Conservation (phyloP, 2,329 filamentous ascomycete genomes). For the Botrytis hyacinthi region DNA sequence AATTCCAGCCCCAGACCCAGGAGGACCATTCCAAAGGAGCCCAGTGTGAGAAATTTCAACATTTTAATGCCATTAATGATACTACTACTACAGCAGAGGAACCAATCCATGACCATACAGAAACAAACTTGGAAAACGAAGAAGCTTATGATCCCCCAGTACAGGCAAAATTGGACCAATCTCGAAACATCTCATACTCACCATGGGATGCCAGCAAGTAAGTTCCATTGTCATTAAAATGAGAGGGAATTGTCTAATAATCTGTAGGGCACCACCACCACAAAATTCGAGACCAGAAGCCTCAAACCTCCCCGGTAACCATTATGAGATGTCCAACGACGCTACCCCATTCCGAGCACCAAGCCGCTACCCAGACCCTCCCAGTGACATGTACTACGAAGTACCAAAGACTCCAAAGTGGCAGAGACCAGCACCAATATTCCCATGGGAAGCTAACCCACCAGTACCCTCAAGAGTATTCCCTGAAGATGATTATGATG, state of each 20-base stretch:
- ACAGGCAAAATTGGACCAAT: constrained; percentile 29
- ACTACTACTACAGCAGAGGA: constrained; percentile 22
- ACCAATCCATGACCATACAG: constrained; percentile 28
- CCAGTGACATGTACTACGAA: constrained; percentile 85
- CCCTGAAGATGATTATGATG: constrained; percentile 48
- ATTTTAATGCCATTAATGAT: constrained; percentile 20
- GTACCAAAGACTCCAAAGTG: constrained; percentile 64
- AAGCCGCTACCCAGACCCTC: constrained; percentile 73
- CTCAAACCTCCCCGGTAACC: constrained; percentile 71
- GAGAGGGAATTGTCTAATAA: constrained; percentile 25
- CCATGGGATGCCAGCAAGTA: constrained; percentile 49
- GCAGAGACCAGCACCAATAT: constrained; percentile 66
- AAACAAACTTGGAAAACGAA: constrained; percentile 28
- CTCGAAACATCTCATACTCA: constrained; percentile 27
- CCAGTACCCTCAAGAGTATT: constrained; percentile 66
- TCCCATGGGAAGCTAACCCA: constrained; percentile 82
- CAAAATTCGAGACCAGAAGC: constrained; percentile 77
- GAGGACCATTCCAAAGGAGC: constrained; percentile 27
- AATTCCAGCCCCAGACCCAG: constrained; percentile 32
- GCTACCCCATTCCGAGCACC: constrained; percentile 74
- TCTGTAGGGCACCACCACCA: constrained; percentile 51
- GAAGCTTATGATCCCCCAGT: constrained; percentile 37
- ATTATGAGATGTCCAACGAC: constrained; percentile 82
- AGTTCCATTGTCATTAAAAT: constrained; percentile 42
- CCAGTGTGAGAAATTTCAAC: constrained; percentile 32